Conservation (phyloP, 768 basidiomycete species). For the Strobilomyces echinocephalus region DNA sequence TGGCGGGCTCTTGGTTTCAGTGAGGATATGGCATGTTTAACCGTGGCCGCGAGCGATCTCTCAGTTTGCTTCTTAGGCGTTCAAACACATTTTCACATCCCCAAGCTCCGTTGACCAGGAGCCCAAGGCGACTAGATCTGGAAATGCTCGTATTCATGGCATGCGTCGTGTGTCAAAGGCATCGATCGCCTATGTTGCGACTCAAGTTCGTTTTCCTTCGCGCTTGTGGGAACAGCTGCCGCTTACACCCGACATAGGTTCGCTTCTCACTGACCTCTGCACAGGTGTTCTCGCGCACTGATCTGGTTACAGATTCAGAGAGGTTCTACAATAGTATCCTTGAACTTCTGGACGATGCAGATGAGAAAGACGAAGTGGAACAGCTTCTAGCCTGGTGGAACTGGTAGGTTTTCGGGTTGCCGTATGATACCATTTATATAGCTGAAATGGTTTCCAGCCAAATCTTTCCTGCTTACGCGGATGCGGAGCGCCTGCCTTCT, state of each 20-base stretch:
- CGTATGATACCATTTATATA: too few relatives aligned
- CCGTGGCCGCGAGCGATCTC: too few relatives aligned
- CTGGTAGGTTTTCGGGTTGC: background rate
- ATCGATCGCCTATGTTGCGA: background rate
- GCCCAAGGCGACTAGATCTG: background rate
- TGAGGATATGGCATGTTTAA: background rate
- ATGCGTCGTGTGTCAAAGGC: too few relatives aligned
- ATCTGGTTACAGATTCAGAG: background rate
- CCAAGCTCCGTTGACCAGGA: background rate
- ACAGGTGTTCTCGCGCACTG: constrained; percentile 1
- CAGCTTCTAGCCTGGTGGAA: background rate
- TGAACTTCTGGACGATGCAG: background rate
- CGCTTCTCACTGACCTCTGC: background rate
- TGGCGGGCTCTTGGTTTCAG: background rate
- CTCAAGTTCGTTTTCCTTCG: background rate
- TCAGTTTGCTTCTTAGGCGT: background rate
- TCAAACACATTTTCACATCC: background rate
- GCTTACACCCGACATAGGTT: background rate
- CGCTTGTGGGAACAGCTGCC: too few relatives aligned
- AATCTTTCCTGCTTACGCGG: too few relatives aligned
- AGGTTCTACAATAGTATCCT: background rate
- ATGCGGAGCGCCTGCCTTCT: too few relatives aligned
- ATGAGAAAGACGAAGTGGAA: background rate
- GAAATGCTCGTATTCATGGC: background rate
- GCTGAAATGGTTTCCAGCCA: too few relatives aligned